phyloP scores from a whole-genome alignment of 2,329 filamentous ascomycete genomes.

The Xylaria sp. region DNA sequence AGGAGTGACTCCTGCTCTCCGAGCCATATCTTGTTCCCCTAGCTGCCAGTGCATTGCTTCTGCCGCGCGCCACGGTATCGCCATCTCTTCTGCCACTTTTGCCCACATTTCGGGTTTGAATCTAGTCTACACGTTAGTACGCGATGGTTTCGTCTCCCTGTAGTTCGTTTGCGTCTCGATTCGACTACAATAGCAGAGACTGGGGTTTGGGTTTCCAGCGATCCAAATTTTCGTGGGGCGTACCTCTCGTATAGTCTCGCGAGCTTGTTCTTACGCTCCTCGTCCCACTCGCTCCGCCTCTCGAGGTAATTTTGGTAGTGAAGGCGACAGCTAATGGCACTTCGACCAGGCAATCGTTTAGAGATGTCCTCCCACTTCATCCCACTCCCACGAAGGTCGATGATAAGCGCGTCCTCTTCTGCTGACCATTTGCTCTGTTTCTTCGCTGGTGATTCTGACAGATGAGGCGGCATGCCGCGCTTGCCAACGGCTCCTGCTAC shows the following conservation, averaged over 20 bases:
- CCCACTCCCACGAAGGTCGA: slow-evolving; percentile 85
- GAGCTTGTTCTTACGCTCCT: slow-evolving; percentile 97
- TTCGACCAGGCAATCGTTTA: slow-evolving; percentile 87
- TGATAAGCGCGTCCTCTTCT: slow-evolving; percentile 93
- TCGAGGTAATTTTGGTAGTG: slow-evolving; percentile 99
- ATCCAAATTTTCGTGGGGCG: slow-evolving; percentile 46
- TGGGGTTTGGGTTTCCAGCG: slow-evolving; percentile 17
- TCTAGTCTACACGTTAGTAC: slow-evolving; percentile 59
- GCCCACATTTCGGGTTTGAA: slow-evolving; percentile 99
- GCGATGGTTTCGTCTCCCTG: slow-evolving; percentile 14
- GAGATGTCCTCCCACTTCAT: slow-evolving; percentile 99
- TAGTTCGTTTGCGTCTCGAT: slow-evolving; percentile 5
- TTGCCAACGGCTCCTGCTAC: slow-evolving; percentile 51
- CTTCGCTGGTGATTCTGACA: slow-evolving; percentile 77
- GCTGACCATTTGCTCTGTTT: slow-evolving; percentile 97
- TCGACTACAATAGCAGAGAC: slow-evolving; percentile 1
- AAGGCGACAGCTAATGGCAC: slow-evolving; percentile 91
- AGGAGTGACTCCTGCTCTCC: slow-evolving; percentile 86
- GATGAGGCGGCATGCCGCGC: slow-evolving; percentile 64
- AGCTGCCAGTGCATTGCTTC: slow-evolving; percentile 99
- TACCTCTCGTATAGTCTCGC: slow-evolving; percentile 95
- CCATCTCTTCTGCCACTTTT: slow-evolving; percentile 94
- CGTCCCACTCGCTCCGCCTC: slow-evolving; percentile 92
- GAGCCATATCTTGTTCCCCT: slow-evolving; percentile 92
- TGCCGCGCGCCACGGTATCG: slow-evolving; percentile 91